A percentile compares a stretch with the other conserved stretches of the same genome.
Evolutionary conservation across 1,284 basidiomycete genomes (phyloP).

Genomic region (Ustilago shanxiensis): DNA sequence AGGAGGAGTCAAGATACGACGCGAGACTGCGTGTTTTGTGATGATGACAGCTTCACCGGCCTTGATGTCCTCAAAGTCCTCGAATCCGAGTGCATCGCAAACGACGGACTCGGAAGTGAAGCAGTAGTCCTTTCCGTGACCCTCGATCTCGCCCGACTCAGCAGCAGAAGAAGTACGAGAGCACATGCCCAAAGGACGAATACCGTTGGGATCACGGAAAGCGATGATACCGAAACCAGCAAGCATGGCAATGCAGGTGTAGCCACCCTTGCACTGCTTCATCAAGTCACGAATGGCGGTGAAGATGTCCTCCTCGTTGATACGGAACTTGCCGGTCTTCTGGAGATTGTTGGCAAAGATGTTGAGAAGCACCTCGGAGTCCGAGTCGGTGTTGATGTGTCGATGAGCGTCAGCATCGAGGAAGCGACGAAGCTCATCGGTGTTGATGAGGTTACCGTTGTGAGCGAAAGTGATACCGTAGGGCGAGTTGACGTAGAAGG

Average conservation of each 20-base stretch:
- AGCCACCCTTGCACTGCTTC: constrained; percentile 89
- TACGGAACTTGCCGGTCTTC: constrained; percentile 98
- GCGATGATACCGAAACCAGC: constrained; percentile 99
- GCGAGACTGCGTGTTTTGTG: constrained; percentile 73
- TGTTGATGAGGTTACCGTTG: constrained; percentile 99
- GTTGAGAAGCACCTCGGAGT: constrained; percentile 96
- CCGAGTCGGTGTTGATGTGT: constrained; percentile 98
- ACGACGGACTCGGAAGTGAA: constrained; percentile 97
- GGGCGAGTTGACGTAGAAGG: constrained; percentile 99
- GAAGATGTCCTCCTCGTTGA: constrained; percentile 99
- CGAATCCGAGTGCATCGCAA: constrained; percentile 90
- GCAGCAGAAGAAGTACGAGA: constrained; percentile 51
- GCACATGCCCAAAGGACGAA: constrained; percentile 79
- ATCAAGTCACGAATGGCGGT: constrained; percentile 91
- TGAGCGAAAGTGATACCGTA: constrained; percentile 99
- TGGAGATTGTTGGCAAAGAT: constrained; percentile 98
- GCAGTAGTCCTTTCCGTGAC: constrained; percentile 79
- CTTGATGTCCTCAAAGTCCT: constrained; percentile 91
- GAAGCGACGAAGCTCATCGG: constrained; percentile 83
- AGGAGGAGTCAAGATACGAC: constrained; percentile 58
- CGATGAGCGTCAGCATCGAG: constrained; percentile 97
- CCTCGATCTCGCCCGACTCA: constrained; percentile 28
- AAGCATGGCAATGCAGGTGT: constrained; percentile 97
- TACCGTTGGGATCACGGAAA: constrained; percentile 99
- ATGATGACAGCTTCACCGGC: constrained; percentile 96